Conservation (phyloP, 306 rosid species). For the Luffa aegyptiaca region DNA sequence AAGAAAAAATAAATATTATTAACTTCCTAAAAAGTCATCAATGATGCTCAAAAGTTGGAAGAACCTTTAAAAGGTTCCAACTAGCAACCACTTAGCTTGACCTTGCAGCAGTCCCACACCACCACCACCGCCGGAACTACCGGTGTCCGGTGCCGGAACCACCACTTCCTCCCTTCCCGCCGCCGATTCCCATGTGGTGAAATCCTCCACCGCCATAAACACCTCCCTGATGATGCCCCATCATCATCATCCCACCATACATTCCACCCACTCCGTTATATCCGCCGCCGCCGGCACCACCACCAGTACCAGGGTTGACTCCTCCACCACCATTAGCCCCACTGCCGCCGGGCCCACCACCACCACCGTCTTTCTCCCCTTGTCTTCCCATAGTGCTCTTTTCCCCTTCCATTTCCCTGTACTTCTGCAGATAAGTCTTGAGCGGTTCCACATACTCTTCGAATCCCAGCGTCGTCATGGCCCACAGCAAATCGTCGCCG, state of each 20-base stretch:
- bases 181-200: conserved; percentile 22
- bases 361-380: conserved; percentile 34
- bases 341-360: conserved; percentile 10
- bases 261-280: conserved; percentile 35
- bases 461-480: conserved; percentile 56
- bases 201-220: conserved; percentile 39
- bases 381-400: conserved; percentile 28
- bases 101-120: conserved; percentile 22
- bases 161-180: conserved; percentile 15
- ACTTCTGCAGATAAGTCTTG: conserved; percentile 50
- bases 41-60: conserved; percentile 5
- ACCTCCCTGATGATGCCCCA: conserved; percentile 45
- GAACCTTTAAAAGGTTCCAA: conserved; percentile 1
- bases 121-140: neutral
- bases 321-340: conserved; percentile 19
- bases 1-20: neutral
- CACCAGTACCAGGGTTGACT: conserved; percentile 10
- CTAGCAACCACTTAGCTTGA: conserved; percentile 21
- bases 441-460: conserved; percentile 58
- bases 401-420: conserved; percentile 60
- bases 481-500: conserved; percentile 63
- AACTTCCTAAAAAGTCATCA: conserved; percentile 2
- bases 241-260: conserved; percentile 45
- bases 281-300: conserved; percentile 23
- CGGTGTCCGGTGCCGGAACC: conserved; percentile 10